Base-by-base conservation (phyloP, 2,329 filamentous ascomycete genomes). In the Ascochyta viciae-villosae region DNA sequence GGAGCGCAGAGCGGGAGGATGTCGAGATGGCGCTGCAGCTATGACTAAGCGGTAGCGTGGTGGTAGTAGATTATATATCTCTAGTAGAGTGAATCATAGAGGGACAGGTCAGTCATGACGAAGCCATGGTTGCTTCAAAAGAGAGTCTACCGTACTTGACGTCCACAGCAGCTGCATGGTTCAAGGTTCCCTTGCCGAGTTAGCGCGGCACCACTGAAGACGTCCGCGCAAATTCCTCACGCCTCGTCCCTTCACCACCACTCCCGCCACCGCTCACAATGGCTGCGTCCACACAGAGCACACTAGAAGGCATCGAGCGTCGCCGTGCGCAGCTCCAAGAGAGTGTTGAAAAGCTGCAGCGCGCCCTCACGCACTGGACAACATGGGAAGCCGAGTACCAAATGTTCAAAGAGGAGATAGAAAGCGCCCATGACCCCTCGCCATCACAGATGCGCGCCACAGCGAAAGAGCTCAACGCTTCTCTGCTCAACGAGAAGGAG, bases 351-450 rank as follows among this genome's bases (percentile, higher is more conserved):
- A 87, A 91, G 72, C 84, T 98, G 19, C 86, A 86, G 51, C 86
- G 89, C 68, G 88, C 90, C 6, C 82, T 98, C 49, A 87, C 87
- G 60, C 89, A 96, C 78, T 99, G 94, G 94, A 89, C 91, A 62
- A 88, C 88, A 50, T 96, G 91, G 85, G 93, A 96, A 73, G 87
- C 90, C 43, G 94, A 98, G 74, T 98, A 98, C 75, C 91, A 96
- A 72, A 86, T 88, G 23, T 82, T 98, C 59, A 92, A 90, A 72
- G 91, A 96, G 73, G 91, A 96, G 68, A 84, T 98, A 27, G 77
- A 86, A 48, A 80, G 44, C 44, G 70, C 63, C 44, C 47, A 57
- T n/a, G 60, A 64, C 31, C 64, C 72, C 6, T 67, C 68, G 8
- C 56, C 68, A 3, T 49, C 56, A 8, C 57, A 74, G 15, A 70